Base-by-base conservation (phyloP, 352 stramenopile species). In the Pythium brachiatum region DNA sequence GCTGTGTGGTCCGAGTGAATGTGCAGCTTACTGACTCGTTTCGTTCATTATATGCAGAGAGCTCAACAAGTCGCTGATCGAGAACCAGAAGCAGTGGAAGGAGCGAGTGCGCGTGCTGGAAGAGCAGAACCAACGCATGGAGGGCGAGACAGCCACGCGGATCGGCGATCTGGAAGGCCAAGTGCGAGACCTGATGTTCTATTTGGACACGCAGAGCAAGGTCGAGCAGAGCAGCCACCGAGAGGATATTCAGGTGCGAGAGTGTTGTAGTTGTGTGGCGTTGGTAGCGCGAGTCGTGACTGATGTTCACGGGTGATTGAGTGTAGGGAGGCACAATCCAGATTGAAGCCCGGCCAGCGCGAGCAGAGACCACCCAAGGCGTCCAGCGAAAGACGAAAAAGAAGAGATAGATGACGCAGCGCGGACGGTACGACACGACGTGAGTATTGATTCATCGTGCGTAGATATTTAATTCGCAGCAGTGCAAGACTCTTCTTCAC, bases 31-130 rank as follows among this genome's bases (percentile, higher is more conserved):
- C 25, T 43, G 13, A 39, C 46, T 38, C 1, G 32, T 46, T 46
- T 51, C 48, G 0, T 71, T 44, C 50, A 12, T 25, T 53, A 12
- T 43, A 16, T 52, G 25, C 53, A 92, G 81, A 51, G 88, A 95
- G 57, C 70, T 95, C 16, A 95, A 95, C 66, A 93, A 92, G 69
- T 92, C 83, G 7, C 64, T 95, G 51, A 88, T 94, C 34, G 83
- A 95, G 62, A 94, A 95, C 57, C 85, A 96, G 51, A 84, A 92
- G 61, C 79, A 93, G 61, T 95, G 85, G 85, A 94, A 95, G 57
- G 84, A 92, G 65, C 85, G 82, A 18, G 80, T 95, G 18, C 73
- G 69, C 16, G 29, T 71, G 7, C 62, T 92, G 57, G 83, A 95
- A 66, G 83, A 93, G 27, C 69, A 91, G 54, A 89, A 85, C 32